Evolutionary conservation across 352 stramenopile genomes (phyloP).

Genomic region (Pythium grandisporangium): DNA sequence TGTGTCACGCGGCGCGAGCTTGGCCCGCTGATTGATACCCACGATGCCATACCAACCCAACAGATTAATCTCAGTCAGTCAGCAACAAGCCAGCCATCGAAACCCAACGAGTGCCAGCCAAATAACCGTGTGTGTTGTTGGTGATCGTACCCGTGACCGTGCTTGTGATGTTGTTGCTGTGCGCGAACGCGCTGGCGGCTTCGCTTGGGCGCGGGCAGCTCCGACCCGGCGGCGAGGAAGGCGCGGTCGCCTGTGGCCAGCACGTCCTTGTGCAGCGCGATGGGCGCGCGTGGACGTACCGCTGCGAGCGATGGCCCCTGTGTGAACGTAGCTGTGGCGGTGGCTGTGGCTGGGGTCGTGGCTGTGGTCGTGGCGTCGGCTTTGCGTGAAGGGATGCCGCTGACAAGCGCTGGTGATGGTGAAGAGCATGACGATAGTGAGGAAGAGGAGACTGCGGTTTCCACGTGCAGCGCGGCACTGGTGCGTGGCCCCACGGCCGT

Average conservation of each 20-base stretch:
- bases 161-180: conserved; percentile 24
- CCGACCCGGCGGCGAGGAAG: conserved; percentile 32
- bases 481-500: conserved; percentile 39
- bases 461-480: conserved; percentile 41
- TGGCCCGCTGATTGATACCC: too few species aligned
- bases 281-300: conserved; percentile 46
- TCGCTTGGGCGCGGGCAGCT: conserved; percentile 29
- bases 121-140: conserved; percentile 1
- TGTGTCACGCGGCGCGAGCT: conserved; percentile 66
- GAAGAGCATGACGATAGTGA: background rate
- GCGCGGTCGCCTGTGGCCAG: conserved; percentile 14
- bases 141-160: background rate
- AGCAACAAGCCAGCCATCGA: too few species aligned
- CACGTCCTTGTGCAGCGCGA: conserved; percentile 41
- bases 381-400: background rate
- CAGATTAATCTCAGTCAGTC: too few species aligned
- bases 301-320: conserved; percentile 17
- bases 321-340: too few species aligned
- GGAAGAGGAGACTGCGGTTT: conserved; percentile 10
- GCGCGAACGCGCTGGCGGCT: conserved; percentile 21
- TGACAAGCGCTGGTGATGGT: background rate
- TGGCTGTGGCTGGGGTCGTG: too few species aligned
- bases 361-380: too few species aligned
- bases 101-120: too few species aligned
- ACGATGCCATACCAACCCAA: too few species aligned